Percentiles rank a stretch among this genome's conserved stretches.
phyloP scores from a whole-genome alignment of 2,329 filamentous ascomycete species.

The Hymenoscyphus fraxineus region DNA sequence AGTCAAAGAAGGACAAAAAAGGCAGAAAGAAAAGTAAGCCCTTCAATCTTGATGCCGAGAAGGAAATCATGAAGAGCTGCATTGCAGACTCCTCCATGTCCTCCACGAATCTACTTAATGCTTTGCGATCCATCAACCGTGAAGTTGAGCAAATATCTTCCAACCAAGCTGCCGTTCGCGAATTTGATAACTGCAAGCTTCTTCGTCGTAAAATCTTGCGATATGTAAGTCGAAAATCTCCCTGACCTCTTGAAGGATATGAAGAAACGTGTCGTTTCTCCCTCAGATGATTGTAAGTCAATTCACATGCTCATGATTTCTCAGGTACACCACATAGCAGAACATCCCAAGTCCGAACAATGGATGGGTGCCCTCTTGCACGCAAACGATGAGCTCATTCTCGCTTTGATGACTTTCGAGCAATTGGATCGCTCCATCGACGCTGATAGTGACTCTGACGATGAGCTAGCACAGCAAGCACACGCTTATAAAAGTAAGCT shows the following conservation, averaged over 20 bases:
- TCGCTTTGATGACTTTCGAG: constrained; percentile 89
- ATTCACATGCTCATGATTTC: constrained; percentile 12
- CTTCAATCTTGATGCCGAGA: constrained; percentile 85
- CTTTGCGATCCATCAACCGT: constrained; percentile 84
- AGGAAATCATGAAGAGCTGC: constrained; percentile 78
- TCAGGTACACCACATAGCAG: constrained; percentile 75
- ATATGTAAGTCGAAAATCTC: constrained; percentile 53
- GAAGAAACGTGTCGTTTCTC: neutral
- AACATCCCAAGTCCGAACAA: constrained; percentile 63
- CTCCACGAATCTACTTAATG: constrained; percentile 85
- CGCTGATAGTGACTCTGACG: constrained; percentile 67
- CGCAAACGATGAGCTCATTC: constrained; percentile 94
- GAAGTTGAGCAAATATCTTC: constrained; percentile 85
- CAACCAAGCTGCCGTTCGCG: constrained; percentile 67
- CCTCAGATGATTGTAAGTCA: neutral
- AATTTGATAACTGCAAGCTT: constrained; percentile 83
- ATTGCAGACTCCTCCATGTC: constrained; percentile 88
- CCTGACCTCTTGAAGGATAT: neutral
- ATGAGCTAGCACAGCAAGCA: constrained; percentile 63
- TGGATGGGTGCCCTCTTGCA: constrained; percentile 88
- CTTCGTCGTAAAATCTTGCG: constrained; percentile 80
- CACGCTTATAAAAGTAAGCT: constrained; percentile 59
- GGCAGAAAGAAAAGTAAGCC: constrained; percentile 55
- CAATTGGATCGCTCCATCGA: constrained; percentile 85
- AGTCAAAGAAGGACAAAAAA: constrained; percentile 39